These are phyloP conservation scores for Aspergillus udagawae DNA, from an alignment of 2,329 filamentous ascomycete species.

Conservation along the genomic window DNA sequence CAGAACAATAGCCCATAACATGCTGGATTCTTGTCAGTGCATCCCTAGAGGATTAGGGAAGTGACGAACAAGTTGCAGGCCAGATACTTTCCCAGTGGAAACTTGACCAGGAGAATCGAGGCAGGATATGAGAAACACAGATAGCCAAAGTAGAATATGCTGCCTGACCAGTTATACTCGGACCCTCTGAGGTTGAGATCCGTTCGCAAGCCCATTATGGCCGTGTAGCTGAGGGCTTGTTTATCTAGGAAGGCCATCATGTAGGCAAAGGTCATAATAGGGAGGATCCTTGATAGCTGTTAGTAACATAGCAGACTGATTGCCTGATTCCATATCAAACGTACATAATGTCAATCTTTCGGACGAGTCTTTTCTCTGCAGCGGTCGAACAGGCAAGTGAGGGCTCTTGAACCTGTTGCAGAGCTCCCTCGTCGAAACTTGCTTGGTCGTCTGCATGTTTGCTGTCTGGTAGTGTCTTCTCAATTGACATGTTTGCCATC, in stretches of 20 bases:
- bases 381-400: constrained; percentile 7
- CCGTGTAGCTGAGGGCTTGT: constrained; percentile 29
- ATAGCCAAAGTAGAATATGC: constrained; percentile 27
- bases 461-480: background rate
- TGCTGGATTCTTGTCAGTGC: constrained; percentile 5
- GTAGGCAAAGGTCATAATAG: constrained; percentile 25
- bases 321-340: background rate
- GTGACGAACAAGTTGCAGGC: constrained; percentile 18
- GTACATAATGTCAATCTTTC: constrained; percentile 21
- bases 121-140: constrained; percentile 32
- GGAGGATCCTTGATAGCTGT: constrained; percentile 14
- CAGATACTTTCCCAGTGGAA: constrained; percentile 36
- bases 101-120: constrained; percentile 32
- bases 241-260: constrained; percentile 36
- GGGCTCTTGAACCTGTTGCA: constrained; percentile 9
- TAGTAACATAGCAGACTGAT: background rate
- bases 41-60: too few species aligned
- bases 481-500: background rate
- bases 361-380: constrained; percentile 17
- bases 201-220: constrained; percentile 31
- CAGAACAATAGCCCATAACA: constrained; percentile 30
- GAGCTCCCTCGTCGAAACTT: constrained; percentile 8
- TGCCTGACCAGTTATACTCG: constrained; percentile 21
- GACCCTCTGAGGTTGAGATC: constrained; percentile 25
- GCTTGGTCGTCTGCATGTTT: background rate